Evolutionary conservation across 345 rosid species (phyloP).

Genomic region (Camelina neglecta): DNA sequence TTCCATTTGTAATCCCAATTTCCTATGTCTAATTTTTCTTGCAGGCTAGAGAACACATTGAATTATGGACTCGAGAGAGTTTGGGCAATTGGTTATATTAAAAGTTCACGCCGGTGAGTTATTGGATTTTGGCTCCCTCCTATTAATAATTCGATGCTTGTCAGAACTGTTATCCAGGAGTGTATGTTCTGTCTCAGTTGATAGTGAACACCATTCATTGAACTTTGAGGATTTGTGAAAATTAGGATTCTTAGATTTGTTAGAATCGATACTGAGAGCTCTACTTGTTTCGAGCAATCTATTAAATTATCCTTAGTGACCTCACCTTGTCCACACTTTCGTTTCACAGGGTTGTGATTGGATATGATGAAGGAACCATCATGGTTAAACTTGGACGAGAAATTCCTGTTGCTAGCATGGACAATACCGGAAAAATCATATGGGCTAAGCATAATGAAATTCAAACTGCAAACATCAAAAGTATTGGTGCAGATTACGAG

Average conservation of each 20-base stretch:
- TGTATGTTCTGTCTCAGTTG: constrained; percentile 10
- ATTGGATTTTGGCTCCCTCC: constrained; percentile 1
- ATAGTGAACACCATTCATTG: background rate
- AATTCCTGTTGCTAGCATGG: constrained; percentile 99
- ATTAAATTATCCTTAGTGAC: background rate
- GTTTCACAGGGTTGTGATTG: constrained; percentile 83
- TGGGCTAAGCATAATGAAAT: constrained; percentile 99
- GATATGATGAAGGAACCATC: constrained; percentile 99
- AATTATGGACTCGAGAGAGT: constrained; percentile 98
- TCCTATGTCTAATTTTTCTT: constrained; percentile 27
- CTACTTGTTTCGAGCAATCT: constrained; percentile 5
- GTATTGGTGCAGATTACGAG: constrained; percentile 97
- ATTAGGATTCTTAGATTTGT: constrained; percentile 21
- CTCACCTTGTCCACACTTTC: constrained; percentile 23
- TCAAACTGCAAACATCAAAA: constrained; percentile 98
- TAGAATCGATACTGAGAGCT: constrained; percentile 2
- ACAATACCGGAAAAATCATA: constrained; percentile 95
- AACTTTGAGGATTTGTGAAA: constrained; percentile 20
- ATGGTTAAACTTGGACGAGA: constrained; percentile 99
- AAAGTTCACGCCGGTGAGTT: constrained; percentile 88
- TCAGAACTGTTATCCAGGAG: constrained; percentile 11
- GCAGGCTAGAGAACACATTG: constrained; percentile 72
- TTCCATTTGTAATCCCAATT: constrained; percentile 17
- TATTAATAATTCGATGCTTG: constrained; percentile 12
- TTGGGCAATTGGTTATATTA: constrained; percentile 92